A percentile compares a stretch with the other conserved stretches of the same genome.
Evolutionary conservation across 495 filamentous ascomycete genomes (phyloP).

Genomic region (Aspergillus mulundensis): DNA sequence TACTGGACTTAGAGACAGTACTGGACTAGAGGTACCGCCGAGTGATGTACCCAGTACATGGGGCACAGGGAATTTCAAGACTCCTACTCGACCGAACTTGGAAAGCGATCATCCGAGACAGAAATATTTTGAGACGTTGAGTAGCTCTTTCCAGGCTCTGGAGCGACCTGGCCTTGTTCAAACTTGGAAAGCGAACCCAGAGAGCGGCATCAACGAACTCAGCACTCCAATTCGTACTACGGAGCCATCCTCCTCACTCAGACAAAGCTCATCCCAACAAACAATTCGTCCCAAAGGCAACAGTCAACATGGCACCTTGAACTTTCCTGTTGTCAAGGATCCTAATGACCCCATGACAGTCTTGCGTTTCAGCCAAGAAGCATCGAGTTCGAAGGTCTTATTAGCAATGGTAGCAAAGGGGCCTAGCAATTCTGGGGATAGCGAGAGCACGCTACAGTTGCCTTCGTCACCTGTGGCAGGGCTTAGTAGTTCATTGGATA

Average conservation of each 20-base stretch:
- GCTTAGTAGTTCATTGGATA: slow-evolving; percentile 10
- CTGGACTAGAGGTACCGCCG: not conserved
- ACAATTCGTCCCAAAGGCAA: slow-evolving; percentile 24
- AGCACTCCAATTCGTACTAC: not conserved
- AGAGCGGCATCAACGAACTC: not conserved
- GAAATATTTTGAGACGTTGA: not conserved
- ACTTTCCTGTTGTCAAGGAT: slow-evolving; percentile 78
- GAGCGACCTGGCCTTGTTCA: not conserved
- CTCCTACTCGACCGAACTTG: slow-evolving; percentile 1
- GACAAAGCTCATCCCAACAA: slow-evolving; percentile 24
- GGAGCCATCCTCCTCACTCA: slow-evolving; percentile 15
- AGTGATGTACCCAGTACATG: not conserved
- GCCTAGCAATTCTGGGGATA: slow-evolving; percentile 9
- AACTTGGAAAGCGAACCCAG: not conserved
- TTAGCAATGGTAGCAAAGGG: slow-evolving; percentile 22
- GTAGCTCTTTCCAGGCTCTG: not conserved
- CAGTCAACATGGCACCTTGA: slow-evolving; percentile 37
- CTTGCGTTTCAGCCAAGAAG: slow-evolving; percentile 65
- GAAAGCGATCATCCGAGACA: slow-evolving; percentile 8
- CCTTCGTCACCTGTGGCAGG: slow-evolving; percentile 23
- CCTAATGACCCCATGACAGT: slow-evolving; percentile 61
- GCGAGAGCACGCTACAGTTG: slow-evolving; percentile 15
- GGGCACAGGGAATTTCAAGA: slow-evolving; percentile 10
- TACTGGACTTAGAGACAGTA: not conserved
- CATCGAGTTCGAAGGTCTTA: slow-evolving; percentile 35